Evolutionary conservation across 352 stramenopile species (phyloP), one percentile per base, ranked within the genome.

Genomic region (Phytophthora podocarpi): DNA sequence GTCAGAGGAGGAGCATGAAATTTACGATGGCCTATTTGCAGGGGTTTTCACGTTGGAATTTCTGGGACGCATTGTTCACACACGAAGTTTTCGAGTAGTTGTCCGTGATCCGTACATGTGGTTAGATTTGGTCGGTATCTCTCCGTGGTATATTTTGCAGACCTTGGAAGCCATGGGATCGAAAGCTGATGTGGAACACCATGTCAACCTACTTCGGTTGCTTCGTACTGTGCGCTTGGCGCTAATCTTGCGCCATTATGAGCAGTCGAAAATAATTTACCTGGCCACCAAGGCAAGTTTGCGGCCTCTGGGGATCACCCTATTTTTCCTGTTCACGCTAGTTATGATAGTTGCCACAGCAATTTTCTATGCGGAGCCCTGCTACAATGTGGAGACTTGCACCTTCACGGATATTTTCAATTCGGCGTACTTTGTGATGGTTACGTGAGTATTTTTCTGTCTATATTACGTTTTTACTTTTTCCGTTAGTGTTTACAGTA

Each of bases 321-420:
- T 91, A 23, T 93, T 91, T 57, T 93, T 93, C 54, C 66, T 93
- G 1, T 81, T 89, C 32, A 91, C 82, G 16, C 43, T 91, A 28
- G 69, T 91, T 8, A 91, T 93, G 82, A 28, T 91, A 5, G 56
- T 93, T 35, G 82, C 80, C 7, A 91, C 82, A 13, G 80, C 82
- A 10, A 76, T 92, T 30, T 92, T 86, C 58, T 91, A 90, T 43
- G 73, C 82, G 5, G 78, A 93, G 52, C 85, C 82, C 12, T 93
- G 85, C 43, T 91, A 91, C 45, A 83, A 91, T 41, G 54, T 91
- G 28, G 71, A 80, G 28, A 92, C 82, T 11, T 93, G 85, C 56
- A 70, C 75, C 16, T 94, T 94, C 54, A 93, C 82, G 13, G 85
- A 92, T 58, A 90, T 92, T 30, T 91, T 92, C 66, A 94, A 94